Conservation (phyloP, 148 eudicot species). For the Rhododendron williamsianum region DNA sequence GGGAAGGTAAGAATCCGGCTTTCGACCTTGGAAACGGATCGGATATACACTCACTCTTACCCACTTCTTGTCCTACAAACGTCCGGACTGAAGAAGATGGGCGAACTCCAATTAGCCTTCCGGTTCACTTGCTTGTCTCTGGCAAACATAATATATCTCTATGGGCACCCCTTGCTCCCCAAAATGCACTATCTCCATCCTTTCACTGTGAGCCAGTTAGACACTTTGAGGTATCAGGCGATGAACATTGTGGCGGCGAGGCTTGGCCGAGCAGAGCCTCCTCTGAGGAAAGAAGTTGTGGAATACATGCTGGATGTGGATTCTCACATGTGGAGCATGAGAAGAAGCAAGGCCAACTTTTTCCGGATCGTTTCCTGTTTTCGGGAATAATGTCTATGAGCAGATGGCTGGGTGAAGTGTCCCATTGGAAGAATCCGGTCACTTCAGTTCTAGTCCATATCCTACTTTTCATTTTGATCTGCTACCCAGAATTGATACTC, state of each 20-base stretch:
- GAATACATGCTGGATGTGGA: slow-evolving; percentile 36
- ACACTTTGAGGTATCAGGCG: slow-evolving; percentile 34
- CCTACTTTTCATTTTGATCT: slow-evolving; percentile 26
- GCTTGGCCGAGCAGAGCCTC: slow-evolving; percentile 33
- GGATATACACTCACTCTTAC: slow-evolving; percentile 35
- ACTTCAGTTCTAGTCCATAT: slow-evolving; percentile 31
- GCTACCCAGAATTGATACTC: slow-evolving; percentile 34
- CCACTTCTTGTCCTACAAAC: slow-evolving; percentile 37
- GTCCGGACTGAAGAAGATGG: slow-evolving; percentile 37
- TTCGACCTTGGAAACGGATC: slow-evolving; percentile 32
- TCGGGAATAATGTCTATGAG: slow-evolving; percentile 27
- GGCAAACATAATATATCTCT: slow-evolving; percentile 30
- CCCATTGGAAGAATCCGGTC: slow-evolving; percentile 33
- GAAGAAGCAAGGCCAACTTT: slow-evolving; percentile 40
- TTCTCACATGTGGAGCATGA: slow-evolving; percentile 45
- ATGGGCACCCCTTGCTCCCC: slow-evolving; percentile 29
- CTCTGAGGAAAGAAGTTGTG: slow-evolving; percentile 31
- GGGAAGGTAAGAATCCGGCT: slow-evolving; percentile 39
- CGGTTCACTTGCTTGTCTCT: slow-evolving; percentile 35
- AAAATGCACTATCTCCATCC: slow-evolving; percentile 42
- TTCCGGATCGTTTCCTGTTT: slow-evolving; percentile 27
- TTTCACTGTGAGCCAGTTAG: slow-evolving; percentile 29
- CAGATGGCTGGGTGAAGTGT: slow-evolving; percentile 28
- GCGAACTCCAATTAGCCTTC: slow-evolving; percentile 34
- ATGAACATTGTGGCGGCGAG: slow-evolving; percentile 22